These are phyloP conservation scores for Micractinium conductrix DNA, from an alignment of 139 green algal genomes.

Conservation along the genomic window DNA sequence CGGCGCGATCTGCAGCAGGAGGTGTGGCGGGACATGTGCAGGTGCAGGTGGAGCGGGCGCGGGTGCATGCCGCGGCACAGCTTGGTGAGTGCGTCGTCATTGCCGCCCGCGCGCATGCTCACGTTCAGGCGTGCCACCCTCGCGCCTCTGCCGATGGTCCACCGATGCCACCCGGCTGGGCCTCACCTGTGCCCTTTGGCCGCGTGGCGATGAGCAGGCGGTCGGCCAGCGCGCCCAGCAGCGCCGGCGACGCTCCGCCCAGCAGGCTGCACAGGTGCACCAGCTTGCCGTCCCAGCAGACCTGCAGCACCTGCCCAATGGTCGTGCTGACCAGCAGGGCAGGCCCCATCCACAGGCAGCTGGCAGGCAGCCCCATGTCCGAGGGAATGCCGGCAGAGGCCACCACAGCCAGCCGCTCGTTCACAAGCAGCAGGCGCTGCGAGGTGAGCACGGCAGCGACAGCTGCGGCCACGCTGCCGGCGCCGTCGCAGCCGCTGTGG, in stretches of 20 bases:
- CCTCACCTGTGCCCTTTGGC: neutral
- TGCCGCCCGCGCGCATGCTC: no score
- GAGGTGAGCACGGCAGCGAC: constrained; percentile 52
- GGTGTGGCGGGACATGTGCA: neutral
- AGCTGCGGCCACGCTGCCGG: neutral
- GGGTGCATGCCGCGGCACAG: no score
- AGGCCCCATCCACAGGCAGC: constrained; percentile 59
- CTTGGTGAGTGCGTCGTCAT: no score
- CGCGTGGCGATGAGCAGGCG: constrained; percentile 48
- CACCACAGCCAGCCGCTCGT: constrained; percentile 43
- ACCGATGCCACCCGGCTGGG: neutral
- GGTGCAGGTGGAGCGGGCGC: no score
- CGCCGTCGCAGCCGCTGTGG: constrained; percentile 32
- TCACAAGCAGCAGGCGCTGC: constrained; percentile 53
- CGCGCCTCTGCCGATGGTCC: neutral
- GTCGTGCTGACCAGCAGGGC: constrained; percentile 54
- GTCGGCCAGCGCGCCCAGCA: constrained; percentile 59
- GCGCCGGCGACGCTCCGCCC: constrained; percentile 24
- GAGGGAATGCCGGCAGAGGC: neutral
- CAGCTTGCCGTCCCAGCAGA: constrained; percentile 52
- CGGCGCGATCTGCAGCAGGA: constrained; percentile 8
- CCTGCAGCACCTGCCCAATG: constrained; percentile 51
- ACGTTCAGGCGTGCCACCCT: neutral
- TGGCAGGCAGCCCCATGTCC: constrained; percentile 33
- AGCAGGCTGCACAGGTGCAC: constrained; percentile 49